A percentile compares a stretch with the other conserved stretches of the same genome.
Conservation (phyloP, 2,329 filamentous ascomycete species). For the Geosmithia putterillii region DNA sequence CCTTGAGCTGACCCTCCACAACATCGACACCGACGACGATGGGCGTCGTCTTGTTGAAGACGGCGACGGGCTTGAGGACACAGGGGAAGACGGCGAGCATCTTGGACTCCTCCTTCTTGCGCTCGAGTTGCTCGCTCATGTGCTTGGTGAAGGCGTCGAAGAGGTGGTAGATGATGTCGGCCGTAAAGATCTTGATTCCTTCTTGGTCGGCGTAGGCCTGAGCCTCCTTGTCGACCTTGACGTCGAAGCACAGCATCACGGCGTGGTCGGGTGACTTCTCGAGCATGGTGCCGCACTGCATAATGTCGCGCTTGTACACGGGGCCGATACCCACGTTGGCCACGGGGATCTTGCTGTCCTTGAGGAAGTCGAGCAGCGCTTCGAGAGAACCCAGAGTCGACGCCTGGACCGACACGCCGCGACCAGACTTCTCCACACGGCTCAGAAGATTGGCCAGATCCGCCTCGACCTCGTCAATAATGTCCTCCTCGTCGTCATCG, state of each 20-base stretch:
- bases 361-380: constrained; percentile 90
- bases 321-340: constrained; percentile 95
- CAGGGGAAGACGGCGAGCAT: constrained; percentile 95
- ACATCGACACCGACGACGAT: constrained; percentile 96
- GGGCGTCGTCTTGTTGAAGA: constrained; percentile 97
- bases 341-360: constrained; percentile 91
- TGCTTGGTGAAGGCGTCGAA: constrained; percentile 96
- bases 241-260: constrained; percentile 99
- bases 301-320: constrained; percentile 95
- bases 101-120: constrained; percentile 95
- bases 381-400: constrained; percentile 96
- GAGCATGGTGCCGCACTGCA: constrained; percentile 90
- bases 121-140: constrained; percentile 74
- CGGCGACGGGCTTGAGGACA: constrained; percentile 74
- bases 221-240: constrained; percentile 97
- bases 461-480: constrained; percentile 91
- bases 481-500: constrained; percentile 91
- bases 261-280: constrained; percentile 91
- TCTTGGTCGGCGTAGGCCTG: constrained; percentile 83
- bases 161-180: constrained; percentile 97
- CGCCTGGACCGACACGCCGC: constrained; percentile 92
- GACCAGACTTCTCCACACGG: constrained; percentile 81
- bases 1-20: constrained; percentile 71
- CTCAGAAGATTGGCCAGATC: constrained; percentile 86
- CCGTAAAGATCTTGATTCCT: constrained; percentile 94